These are phyloP conservation scores for Fusarium chaquense DNA, from an alignment of 2,329 filamentous ascomycete species.

Conservation along the genomic window DNA sequence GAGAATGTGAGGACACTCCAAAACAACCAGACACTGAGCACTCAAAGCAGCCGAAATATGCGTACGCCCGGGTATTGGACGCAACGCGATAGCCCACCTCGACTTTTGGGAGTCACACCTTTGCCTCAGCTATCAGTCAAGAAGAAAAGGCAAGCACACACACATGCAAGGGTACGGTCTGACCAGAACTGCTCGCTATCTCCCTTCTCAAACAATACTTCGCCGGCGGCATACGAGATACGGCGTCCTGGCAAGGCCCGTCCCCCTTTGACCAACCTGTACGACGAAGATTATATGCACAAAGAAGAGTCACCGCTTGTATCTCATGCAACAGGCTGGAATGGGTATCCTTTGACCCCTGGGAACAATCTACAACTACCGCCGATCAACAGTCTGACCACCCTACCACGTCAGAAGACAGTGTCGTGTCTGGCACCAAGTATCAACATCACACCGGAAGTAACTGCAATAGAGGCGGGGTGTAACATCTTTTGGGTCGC, in stretches of 20 bases:
- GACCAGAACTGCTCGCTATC: not conserved
- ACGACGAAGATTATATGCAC: not conserved
- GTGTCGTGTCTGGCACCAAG: slow-evolving; percentile 55
- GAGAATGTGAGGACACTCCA: slow-evolving; percentile 30
- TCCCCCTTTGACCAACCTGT: slow-evolving; percentile 41
- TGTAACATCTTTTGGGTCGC: slow-evolving; percentile 60
- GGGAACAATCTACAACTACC: not conserved
- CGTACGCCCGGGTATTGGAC: slow-evolving; percentile 21
- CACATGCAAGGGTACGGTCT: not conserved
- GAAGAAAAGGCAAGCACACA: slow-evolving; percentile 33
- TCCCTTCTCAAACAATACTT: slow-evolving; percentile 13
- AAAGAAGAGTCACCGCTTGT: not conserved
- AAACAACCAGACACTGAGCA: not conserved
- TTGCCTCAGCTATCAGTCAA: slow-evolving; percentile 31
- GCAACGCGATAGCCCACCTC: slow-evolving; percentile 29
- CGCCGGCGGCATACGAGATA: slow-evolving; percentile 24
- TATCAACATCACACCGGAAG: slow-evolving; percentile 59
- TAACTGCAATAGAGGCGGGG: slow-evolving; percentile 51
- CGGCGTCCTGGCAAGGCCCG: slow-evolving; percentile 33
- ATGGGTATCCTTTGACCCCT: not conserved
- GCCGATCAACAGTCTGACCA: not conserved
- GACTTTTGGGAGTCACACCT: slow-evolving; percentile 4
- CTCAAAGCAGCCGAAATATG: not conserved
- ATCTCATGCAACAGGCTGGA: not conserved
- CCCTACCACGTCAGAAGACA: not conserved